phyloP scores from a whole-genome alignment of 2,329 filamentous ascomycete species.

The Trichophyton mentagrophytes region DNA sequence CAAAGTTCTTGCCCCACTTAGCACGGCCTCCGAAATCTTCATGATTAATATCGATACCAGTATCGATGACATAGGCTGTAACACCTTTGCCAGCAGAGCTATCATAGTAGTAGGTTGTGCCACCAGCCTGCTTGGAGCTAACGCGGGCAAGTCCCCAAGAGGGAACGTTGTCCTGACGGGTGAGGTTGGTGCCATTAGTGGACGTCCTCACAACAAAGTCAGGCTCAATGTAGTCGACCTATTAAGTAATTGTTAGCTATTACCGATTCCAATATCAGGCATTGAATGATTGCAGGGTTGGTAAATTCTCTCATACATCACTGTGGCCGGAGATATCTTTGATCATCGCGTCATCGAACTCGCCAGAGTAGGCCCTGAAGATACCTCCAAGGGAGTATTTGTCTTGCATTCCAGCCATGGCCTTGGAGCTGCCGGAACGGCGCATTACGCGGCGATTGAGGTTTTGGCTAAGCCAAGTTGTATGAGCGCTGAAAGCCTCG shows the following conservation, averaged over 20 bases:
- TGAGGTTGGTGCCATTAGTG: not conserved
- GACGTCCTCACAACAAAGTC: slow-evolving; percentile 7
- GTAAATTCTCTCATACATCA: slow-evolving; percentile 3
- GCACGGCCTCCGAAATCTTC: slow-evolving; percentile 28
- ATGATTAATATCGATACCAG: slow-evolving; percentile 25
- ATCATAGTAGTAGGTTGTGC: slow-evolving; percentile 26
- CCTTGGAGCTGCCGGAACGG: not conserved
- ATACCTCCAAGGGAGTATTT: slow-evolving; percentile 4
- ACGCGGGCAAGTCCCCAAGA: slow-evolving; percentile 28
- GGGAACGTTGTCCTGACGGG: slow-evolving; percentile 16
- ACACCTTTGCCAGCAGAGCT: slow-evolving; percentile 23
- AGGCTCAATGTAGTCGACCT: slow-evolving; percentile 14
- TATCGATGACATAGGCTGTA: slow-evolving; percentile 29
- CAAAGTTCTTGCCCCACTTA: slow-evolving; percentile 24
- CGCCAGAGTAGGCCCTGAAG: slow-evolving; percentile 6
- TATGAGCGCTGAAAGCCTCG: slow-evolving; percentile 5
- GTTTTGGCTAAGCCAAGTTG: slow-evolving; percentile 2
- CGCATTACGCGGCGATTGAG: not conserved
- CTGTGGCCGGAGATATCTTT: slow-evolving; percentile 3
- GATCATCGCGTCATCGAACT: slow-evolving; percentile 8
- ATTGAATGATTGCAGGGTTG: not conserved
- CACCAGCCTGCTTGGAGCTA: slow-evolving; percentile 17
- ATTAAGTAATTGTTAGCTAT: not conserved
- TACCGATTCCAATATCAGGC: slow-evolving; percentile 15
- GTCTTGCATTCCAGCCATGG: slow-evolving; percentile 6